Evolutionary conservation across 75 land plant genomes (phyloP).

Genomic region (Selaginella tamariscina): DNA sequence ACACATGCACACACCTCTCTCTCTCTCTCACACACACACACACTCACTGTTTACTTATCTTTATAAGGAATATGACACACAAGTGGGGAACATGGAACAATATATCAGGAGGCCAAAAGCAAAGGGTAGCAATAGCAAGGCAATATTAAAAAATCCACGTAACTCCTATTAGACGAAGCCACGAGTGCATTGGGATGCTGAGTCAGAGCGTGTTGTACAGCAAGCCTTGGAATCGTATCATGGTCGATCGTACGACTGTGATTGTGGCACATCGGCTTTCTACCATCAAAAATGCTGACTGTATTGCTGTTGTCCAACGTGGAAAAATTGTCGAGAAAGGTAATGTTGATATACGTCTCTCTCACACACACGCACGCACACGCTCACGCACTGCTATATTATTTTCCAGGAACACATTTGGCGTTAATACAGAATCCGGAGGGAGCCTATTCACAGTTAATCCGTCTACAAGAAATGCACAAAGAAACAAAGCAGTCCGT

Average conservation of each 20-base stretch:
- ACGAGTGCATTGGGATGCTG: constrained; percentile 74
- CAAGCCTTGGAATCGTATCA: constrained; percentile 50
- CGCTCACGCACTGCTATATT: too few relatives aligned
- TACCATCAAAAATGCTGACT: constrained; percentile 57
- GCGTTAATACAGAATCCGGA: constrained; percentile 42
- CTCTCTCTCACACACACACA: too few relatives aligned
- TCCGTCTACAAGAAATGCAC: constrained; percentile 53
- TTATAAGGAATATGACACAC: constrained; percentile 60
- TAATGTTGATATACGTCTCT: neutral
- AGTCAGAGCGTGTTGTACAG: constrained; percentile 61
- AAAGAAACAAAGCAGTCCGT: constrained; percentile 12
- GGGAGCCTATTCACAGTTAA: constrained; percentile 56
- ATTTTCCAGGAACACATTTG: constrained; percentile 50
- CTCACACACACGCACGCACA: too few relatives aligned
- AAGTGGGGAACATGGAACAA: constrained; percentile 73
- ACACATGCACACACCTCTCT: too few relatives aligned
- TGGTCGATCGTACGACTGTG: constrained; percentile 52
- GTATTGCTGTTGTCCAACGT: constrained; percentile 51
- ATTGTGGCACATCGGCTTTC: constrained; percentile 69
- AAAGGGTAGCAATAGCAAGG: constrained; percentile 77
- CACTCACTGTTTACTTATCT: too few relatives aligned
- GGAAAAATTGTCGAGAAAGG: constrained; percentile 55
- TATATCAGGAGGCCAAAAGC: constrained; percentile 77
- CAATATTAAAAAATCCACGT: constrained; percentile 57
- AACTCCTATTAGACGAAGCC: constrained; percentile 78